Base-by-base conservation (phyloP, 2,329 filamentous ascomycete genomes). In the Neonectria neomacrospora region DNA sequence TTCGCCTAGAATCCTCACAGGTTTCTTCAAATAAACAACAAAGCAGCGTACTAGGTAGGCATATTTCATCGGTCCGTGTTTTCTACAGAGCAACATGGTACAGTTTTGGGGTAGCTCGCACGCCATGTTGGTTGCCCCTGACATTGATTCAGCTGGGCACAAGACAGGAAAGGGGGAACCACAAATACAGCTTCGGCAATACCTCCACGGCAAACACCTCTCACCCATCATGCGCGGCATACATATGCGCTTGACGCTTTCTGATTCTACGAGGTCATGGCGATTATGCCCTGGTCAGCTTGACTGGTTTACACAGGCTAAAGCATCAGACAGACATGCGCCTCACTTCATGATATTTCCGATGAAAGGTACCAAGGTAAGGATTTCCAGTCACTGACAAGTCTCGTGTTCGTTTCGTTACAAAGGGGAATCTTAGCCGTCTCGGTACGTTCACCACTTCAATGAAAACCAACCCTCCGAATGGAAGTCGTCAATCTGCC, bases 371-470 rank as follows among this genome's bases (percentile, higher is more conserved):
- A 20, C 14, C 22, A 51, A 28, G 10, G 28, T 26, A 53, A 41
- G 12, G 16, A 45, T 69, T 51, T 30, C 14, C 37, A 32, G 28
- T 50, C 12, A 10, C n/a, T 10, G 14, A 3, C 37, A 45, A 59
- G 28, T 53, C n/a, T 57, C 61, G 55, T 72, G 54, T 34, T 58
- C 26, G 45, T 60, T 70, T 69, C 54, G 57, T 59, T 69, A 67
- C 56, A 68, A 56, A 37, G 50, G 48, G 45, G 50, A 56, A 61
- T 22, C 39, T 41, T 37, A 54, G 37, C 22, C 41, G 22, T 45
- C 37, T 32, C 48, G 32, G 16, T n/a, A 39, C 32, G n/a, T 20
- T 7, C 23, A 53, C 39, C 12, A 22, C 23, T 20, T 47, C 14
- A 42, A 32, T 32, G 44, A 23, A 22, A 23, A 28, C 44, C 44